A percentile compares a stretch with the other conserved stretches of the same genome.
These are phyloP conservation scores for Allium sativum DNA, from an alignment of 106 monocot species.

Conservation along the genomic window DNA sequence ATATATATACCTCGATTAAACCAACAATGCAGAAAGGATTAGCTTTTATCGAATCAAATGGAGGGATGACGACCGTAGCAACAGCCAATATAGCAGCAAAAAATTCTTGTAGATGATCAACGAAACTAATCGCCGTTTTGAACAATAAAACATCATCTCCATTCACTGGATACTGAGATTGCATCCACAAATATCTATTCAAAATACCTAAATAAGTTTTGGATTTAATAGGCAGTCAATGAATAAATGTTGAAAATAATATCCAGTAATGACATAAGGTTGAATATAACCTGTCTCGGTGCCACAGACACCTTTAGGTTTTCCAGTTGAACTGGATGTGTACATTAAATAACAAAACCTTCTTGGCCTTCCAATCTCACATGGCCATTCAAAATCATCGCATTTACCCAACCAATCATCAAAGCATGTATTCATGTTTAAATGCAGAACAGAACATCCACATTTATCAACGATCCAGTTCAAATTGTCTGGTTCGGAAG, in stretches of 20 bases:
- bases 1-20: slow-evolving; percentile 50
- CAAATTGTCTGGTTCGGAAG: slow-evolving; percentile 2
- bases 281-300: slow-evolving; percentile 64
- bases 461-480: slow-evolving; percentile 20
- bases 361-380: slow-evolving; percentile 34
- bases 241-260: too few species aligned
- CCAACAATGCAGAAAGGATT: slow-evolving; percentile 40
- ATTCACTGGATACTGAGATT: slow-evolving; percentile 39
- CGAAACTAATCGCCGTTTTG: slow-evolving; percentile 82
- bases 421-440: slow-evolving; percentile 22
- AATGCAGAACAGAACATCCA: slow-evolving; percentile 35
- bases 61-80: slow-evolving; percentile 54
- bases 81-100: slow-evolving; percentile 58
- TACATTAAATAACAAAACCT: slow-evolving; percentile 93
- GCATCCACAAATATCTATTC: slow-evolving; percentile 94
- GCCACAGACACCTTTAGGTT: slow-evolving; percentile 90
- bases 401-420: slow-evolving; percentile 8
- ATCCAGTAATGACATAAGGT: background rate
- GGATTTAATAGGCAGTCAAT: background rate
- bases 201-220: slow-evolving; percentile 48
- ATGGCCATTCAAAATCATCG: slow-evolving; percentile 60
- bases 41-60: slow-evolving; percentile 44
- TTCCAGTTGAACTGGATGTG: slow-evolving; percentile 90
- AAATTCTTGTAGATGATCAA: slow-evolving; percentile 94
- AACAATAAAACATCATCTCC: slow-evolving; percentile 61